Conservation (phyloP, 2,329 filamentous ascomycete genomes). For the Alternaria sp. region DNA sequence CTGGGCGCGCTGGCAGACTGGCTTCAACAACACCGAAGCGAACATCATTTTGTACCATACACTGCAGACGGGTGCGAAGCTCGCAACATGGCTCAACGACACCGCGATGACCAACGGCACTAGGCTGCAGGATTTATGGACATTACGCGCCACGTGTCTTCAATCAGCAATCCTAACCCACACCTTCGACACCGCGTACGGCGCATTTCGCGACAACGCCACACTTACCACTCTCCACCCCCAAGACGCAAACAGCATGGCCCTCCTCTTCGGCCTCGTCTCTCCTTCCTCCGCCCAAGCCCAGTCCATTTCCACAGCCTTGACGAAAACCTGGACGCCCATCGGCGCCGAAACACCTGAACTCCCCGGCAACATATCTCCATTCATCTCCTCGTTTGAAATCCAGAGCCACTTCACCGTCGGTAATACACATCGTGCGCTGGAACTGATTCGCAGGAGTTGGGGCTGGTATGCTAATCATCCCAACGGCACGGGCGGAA, state of each 20-base stretch:
- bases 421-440: slow-evolving; percentile 26
- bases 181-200: slow-evolving; percentile 13
- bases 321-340: slow-evolving; percentile 36
- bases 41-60: slow-evolving; percentile 46
- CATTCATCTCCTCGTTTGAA: slow-evolving; percentile 49
- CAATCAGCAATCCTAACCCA: slow-evolving; percentile 12
- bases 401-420: slow-evolving; percentile 45
- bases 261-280: slow-evolving; percentile 34
- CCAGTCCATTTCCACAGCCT: slow-evolving; percentile 18
- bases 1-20: slow-evolving; percentile 42
- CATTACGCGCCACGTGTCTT: slow-evolving; percentile 3
- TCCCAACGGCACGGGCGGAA: slow-evolving; percentile 43
- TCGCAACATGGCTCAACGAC: slow-evolving; percentile 22
- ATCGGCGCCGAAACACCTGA: slow-evolving; percentile 46
- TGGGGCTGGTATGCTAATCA: slow-evolving; percentile 44
- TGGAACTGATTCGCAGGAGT: slow-evolving; percentile 40
- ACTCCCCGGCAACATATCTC: slow-evolving; percentile 49
- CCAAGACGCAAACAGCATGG: slow-evolving; percentile 35
- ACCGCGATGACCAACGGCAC: neutral
- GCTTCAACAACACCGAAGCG: slow-evolving; percentile 44
- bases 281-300: slow-evolving; percentile 16
- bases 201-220: slow-evolving; percentile 29
- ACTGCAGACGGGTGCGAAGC: slow-evolving; percentile 27
- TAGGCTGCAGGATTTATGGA: neutral
- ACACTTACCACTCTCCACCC: slow-evolving; percentile 26